phyloP scores from a whole-genome alignment of 108 stramenopile species.

The Skeletonema costatum region DNA sequence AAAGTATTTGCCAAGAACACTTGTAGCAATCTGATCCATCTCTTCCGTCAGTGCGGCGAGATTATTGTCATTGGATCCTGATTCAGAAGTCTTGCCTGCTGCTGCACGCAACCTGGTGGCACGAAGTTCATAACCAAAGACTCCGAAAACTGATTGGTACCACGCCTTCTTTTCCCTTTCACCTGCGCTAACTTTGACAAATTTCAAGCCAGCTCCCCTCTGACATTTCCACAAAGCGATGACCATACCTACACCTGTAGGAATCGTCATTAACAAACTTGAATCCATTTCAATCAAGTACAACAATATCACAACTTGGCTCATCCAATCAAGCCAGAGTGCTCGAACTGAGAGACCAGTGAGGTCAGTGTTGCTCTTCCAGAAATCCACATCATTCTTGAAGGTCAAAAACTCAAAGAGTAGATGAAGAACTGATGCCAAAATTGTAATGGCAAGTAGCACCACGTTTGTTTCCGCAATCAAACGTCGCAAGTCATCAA shows the following conservation, averaged over 20 bases:
- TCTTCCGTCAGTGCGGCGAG: slow-evolving; percentile 77
- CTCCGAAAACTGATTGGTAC: slow-evolving; percentile 63
- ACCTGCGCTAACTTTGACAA: slow-evolving; percentile 45
- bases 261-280: slow-evolving; percentile 86
- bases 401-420: slow-evolving; percentile 96
- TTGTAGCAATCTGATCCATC: slow-evolving; percentile 85
- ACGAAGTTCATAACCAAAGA: slow-evolving; percentile 75
- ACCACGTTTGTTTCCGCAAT: slow-evolving; percentile 86
- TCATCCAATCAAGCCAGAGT: slow-evolving; percentile 87
- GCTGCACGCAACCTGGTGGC: slow-evolving; percentile 66
- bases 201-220: slow-evolving; percentile 67
- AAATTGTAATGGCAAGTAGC: slow-evolving; percentile 84
- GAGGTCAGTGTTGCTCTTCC: slow-evolving; percentile 88
- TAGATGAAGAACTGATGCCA: slow-evolving; percentile 91
- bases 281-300: slow-evolving; percentile 90
- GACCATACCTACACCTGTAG: slow-evolving; percentile 75
- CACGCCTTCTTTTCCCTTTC: slow-evolving; percentile 38
- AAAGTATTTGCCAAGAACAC: slow-evolving; percentile 64
- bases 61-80: slow-evolving; percentile 32
- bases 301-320: slow-evolving; percentile 86
- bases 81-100: neutral
- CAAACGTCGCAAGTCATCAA: slow-evolving; percentile 84
- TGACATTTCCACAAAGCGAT: slow-evolving; percentile 89
- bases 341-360: slow-evolving; percentile 85
- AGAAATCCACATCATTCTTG: slow-evolving; percentile 93